Base-by-base conservation (phyloP, 2,329 filamentous ascomycete genomes). In the Cladosporium sp. region DNA sequence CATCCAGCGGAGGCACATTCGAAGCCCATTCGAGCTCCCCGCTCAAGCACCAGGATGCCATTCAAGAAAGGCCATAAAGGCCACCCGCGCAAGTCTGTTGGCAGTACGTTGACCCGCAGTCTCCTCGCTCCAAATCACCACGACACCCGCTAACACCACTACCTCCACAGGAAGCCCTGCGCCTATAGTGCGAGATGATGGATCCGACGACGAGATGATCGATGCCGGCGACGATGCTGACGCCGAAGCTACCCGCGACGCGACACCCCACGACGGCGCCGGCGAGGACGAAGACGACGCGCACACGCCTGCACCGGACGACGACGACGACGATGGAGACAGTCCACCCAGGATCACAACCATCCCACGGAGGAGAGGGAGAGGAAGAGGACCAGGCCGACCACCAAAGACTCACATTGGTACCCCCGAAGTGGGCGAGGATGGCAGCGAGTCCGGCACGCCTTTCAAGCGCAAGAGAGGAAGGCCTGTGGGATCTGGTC, bases 341-440 rank as follows among this genome's bases (percentile, higher is more conserved):
- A 68, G 59, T 26, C 66, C 67, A 52, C 73, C 74, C 14, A 68
- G 66, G 14, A 72, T 75, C 46, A 76, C 74, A 5, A 71, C 70
- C 14, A 73, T 33, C 80, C 84, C 49, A 78, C 79, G 74, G 75
- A 74, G 40, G 72, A 52, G 77, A 76, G 68, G 74, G 72, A 49
- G 80, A 78, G 66, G 74, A 72, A 67, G 76, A 44, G 60, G 60
- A 21, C 60, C 60, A 12, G 60, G 60, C 3, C 40, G 60, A 46
- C 60, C 60, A 16, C 60, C 60, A 18, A 63, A 52, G 31, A 12
- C 23, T 7, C 60, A 63, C 91, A 78, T 84, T 88, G 89, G 93
- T 74, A 80, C 82, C 23, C 84, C 86, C 53, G 83, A 84, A 52
- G 82, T 82, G 49, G 77, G 79, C 40, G 81, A 82, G 62, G 77